Evolutionary conservation across 331 rosid species (phyloP), one percentile per base, ranked within the genome.

Genomic region (Cydonia oblonga): DNA sequence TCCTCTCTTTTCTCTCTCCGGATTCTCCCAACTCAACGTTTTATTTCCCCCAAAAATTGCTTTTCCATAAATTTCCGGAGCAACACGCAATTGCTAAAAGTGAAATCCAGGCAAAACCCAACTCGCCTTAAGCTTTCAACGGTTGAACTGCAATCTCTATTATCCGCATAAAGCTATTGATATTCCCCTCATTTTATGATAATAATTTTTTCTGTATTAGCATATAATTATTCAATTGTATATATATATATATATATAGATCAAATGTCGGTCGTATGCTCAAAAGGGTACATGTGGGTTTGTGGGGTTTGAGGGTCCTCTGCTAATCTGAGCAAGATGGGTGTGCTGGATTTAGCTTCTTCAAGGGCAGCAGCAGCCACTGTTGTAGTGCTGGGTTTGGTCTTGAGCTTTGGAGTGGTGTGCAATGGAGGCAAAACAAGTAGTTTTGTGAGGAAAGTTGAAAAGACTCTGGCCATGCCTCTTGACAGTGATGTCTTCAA

Each of bases 371-470:
- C 72, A 56, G 64, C 66, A 16, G 22, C 66, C 7, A 16, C 5
- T 57, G 20, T 75, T 49, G 38, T 22, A 29, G 30, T 58, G 6
- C 9, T 67, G 74, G 53, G 77, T 22, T 29, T 73, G 6, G 33
- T 44, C 49, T 57, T 75, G 46, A 67, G 56, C 79, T 44, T 42
- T 26, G 52, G 12, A 26, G 35, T 57, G 66, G 68, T 67, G 38
- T 70, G 69, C 25, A 29, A 19, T 62, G 75, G 54, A 19, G 79
- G 82, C 19, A 74, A 68, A 60, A 79, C 82, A 4, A 62, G 82
- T 19, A 60, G 15, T 22, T 79, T 66, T 19, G 67, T 79, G 51
- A 75, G 82, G 65, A 26, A 24, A 16, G 38, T 32, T 22, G 57
- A 35, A 49, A 51, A 35, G 0, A 40, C 75, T 20, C 9, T 28